A percentile compares a stretch with the other conserved stretches of the same genome.
These are phyloP conservation scores for Aspergillus luchuensis DNA, from an alignment of 2,329 filamentous ascomycete species.

Conservation along the genomic window DNA sequence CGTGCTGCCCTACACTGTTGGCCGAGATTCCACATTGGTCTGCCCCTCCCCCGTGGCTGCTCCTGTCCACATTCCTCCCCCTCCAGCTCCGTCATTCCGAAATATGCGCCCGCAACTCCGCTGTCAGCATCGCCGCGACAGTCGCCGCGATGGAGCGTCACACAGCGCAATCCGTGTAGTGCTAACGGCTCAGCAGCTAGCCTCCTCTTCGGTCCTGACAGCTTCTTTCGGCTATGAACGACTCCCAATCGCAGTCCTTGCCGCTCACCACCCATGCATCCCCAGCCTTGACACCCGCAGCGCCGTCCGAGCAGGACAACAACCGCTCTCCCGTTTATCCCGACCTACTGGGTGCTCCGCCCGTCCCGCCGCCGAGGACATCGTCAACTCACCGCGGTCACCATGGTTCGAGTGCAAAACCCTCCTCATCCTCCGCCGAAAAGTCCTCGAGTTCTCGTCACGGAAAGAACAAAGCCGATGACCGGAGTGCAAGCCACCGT, in stretches of 20 bases:
- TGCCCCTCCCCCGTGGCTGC: constrained; percentile 42
- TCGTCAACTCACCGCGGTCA: constrained; percentile 68
- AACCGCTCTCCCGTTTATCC: constrained; percentile 39
- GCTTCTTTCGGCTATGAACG: constrained; percentile 46
- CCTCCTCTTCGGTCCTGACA: constrained; percentile 34
- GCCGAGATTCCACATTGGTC: constrained; percentile 39
- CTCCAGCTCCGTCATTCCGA: constrained; percentile 1
- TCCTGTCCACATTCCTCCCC: not conserved
- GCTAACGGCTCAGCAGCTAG: constrained; percentile 34
- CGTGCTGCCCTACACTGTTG: constrained; percentile 60
- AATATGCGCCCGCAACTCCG: constrained; percentile 3
- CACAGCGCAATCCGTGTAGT: constrained; percentile 18
- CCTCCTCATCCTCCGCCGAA: constrained; percentile 28
- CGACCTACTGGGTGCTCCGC: constrained; percentile 61
- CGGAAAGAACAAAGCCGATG: constrained; percentile 41
- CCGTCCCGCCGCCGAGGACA: constrained; percentile 76
- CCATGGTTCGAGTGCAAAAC: constrained; percentile 42
- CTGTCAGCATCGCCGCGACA: constrained; percentile 51
- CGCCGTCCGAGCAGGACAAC: constrained; percentile 32
- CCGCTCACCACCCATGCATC: constrained; percentile 46
- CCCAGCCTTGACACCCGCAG: constrained; percentile 39
- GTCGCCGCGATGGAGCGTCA: constrained; percentile 20
- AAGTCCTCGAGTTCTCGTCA: constrained; percentile 45
- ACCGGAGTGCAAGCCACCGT: constrained; percentile 45
- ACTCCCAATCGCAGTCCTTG: constrained; percentile 48